A percentile compares a stretch with the other conserved stretches of the same genome.
Evolutionary conservation across 2,329 filamentous ascomycete genomes (phyloP).

Genomic region (Trichoderma sp.): DNA sequence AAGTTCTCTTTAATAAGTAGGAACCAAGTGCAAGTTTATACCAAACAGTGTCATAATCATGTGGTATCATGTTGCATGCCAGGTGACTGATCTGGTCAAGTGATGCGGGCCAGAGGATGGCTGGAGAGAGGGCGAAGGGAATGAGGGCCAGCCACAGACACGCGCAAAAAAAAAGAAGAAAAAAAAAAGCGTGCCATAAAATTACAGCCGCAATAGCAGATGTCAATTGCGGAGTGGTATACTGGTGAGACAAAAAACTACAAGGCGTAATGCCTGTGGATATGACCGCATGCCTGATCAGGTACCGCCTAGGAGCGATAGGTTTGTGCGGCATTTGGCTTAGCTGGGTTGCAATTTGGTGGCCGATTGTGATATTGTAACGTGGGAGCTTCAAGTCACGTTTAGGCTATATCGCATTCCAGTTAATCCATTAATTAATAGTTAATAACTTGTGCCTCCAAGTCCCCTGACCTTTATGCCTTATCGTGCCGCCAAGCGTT

Average conservation of each 20-base stretch:
- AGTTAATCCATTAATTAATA: background rate
- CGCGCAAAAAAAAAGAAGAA: too few species aligned
- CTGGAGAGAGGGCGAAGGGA: background rate
- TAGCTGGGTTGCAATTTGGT: slow-evolving; percentile 5
- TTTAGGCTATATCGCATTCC: slow-evolving; percentile 4
- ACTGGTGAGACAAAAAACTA: background rate
- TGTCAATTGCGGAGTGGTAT: background rate
- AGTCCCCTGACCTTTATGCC: background rate
- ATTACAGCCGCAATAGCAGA: background rate
- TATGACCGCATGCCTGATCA: background rate
- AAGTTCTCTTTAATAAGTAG: background rate
- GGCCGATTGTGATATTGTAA: slow-evolving; percentile 5
- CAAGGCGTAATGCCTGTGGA: background rate
- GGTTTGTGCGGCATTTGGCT: background rate
- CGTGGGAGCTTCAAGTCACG: slow-evolving; percentile 1
- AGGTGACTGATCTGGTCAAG: background rate
- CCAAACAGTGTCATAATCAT: background rate
- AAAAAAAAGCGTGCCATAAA: background rate
- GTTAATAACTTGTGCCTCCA: background rate
- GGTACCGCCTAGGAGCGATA: background rate
- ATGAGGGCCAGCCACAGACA: background rate
- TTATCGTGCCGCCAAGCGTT: background rate
- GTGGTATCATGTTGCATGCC: background rate
- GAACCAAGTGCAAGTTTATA: background rate
- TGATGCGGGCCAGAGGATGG: background rate